phyloP scores from a whole-genome alignment of 192 early-diverging fungal genomes.

The Coemansia sp. region DNA sequence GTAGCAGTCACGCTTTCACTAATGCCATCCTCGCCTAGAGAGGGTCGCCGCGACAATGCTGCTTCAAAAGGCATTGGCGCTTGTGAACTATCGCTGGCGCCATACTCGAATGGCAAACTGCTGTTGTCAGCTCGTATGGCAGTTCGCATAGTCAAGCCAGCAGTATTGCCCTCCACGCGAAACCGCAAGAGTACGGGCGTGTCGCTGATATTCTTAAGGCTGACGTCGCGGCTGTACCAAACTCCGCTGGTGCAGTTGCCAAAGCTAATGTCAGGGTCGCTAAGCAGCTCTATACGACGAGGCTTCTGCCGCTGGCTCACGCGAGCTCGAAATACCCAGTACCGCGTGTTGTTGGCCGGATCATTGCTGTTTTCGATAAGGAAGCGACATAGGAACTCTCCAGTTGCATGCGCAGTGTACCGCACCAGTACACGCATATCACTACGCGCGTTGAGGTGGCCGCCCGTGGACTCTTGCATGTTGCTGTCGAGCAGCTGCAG shows the following conservation, averaged over 20 bases:
- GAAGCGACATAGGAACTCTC: constrained; percentile 88
- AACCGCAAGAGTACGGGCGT: constrained; percentile 74
- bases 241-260: constrained; percentile 89
- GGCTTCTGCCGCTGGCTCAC: constrained; percentile 65
- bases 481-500: constrained; percentile 21
- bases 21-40: constrained; percentile 8
- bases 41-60: background rate
- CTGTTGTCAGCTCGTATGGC: constrained; percentile 6
- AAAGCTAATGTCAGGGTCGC: constrained; percentile 76
- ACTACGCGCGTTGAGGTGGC: constrained; percentile 65
- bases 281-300: constrained; percentile 64
- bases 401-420: constrained; percentile 82
- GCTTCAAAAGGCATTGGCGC: background rate
- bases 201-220: constrained; percentile 79
- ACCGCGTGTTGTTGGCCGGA: constrained; percentile 66
- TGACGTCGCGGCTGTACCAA: constrained; percentile 77
- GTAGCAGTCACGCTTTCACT: constrained; percentile 4
- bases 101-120: background rate
- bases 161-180: constrained; percentile 45
- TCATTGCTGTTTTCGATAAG: constrained; percentile 92
- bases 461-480: constrained; percentile 14
- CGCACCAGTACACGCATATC: constrained; percentile 71
- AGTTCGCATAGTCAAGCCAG: constrained; percentile 24
- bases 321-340: constrained; percentile 77
- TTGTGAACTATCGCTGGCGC: background rate